Conservation (phyloP, 176 grass and related monocot genomes). For the Coix lacrymajobi region DNA sequence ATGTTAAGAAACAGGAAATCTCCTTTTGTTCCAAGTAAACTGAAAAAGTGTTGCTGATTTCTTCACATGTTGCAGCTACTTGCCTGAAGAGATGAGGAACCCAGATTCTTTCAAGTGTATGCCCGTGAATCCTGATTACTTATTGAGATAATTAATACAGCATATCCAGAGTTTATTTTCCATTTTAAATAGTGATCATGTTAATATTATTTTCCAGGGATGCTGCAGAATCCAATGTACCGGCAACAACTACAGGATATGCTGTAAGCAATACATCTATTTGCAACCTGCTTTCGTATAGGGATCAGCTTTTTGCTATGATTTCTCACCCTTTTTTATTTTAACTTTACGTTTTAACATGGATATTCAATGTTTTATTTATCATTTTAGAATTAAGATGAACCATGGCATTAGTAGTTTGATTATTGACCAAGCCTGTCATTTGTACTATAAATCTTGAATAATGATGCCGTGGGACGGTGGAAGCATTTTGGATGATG, state of each 20-base stretch:
- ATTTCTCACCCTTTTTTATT: not conserved
- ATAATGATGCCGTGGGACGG: not conserved
- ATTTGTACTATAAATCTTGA: not conserved
- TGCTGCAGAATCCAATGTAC: constrained; percentile 93
- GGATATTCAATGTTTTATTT: not conserved
- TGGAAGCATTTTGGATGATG: not conserved
- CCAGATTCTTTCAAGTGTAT: constrained; percentile 88
- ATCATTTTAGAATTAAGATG: constrained; percentile 5
- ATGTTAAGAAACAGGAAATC: not conserved
- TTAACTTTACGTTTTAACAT: not conserved
- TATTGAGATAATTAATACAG: constrained; percentile 1
- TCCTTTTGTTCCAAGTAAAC: constrained; percentile 1
- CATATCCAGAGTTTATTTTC: constrained; percentile 14
- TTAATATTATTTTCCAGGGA: constrained; percentile 62
- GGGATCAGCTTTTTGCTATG: constrained; percentile 12
- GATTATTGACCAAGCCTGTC: not conserved
- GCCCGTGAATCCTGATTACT: constrained; percentile 7
- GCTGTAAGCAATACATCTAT: constrained; percentile 75
- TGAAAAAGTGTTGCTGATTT: constrained; percentile 25
- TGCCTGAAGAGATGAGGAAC: constrained; percentile 98
- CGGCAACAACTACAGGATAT: constrained; percentile 95
- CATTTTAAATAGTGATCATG: constrained; percentile 11
- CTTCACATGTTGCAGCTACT: constrained; percentile 68
- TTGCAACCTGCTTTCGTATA: constrained; percentile 7
- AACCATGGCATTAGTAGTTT: not conserved